Evolutionary conservation across 331 rosid species (phyloP), one percentile per base, ranked within the genome.

Genomic region (Quercus phellos): DNA sequence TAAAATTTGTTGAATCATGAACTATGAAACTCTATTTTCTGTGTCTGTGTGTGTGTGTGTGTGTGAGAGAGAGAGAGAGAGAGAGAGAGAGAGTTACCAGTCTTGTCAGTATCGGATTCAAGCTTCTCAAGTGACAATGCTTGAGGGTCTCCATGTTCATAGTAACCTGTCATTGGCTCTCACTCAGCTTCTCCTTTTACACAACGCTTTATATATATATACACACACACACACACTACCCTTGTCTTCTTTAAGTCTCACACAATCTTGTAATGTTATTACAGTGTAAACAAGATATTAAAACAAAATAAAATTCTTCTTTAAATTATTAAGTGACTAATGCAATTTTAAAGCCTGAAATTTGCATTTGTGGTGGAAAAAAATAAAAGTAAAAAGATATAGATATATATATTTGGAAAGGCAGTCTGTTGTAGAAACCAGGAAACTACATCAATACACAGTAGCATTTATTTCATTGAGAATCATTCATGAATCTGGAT

Each of bases 151-250:
- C 63, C 80, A 61, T 42, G 68, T 4, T 70, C 83, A 13, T 8
- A 72, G 26, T 18, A 7, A 63, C 74, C 64, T 18, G 70, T 9
- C 86, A 83, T 82, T 82, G 8, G 17, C 73, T 22, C 34, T 26
- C 26, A 12, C n/a, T 46, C 53, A 46, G 16, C 55, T 6, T 55
- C 46, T n/a, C 43, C 76, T 56, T 70, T 71, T 34, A 24, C 35
- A 38, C 46, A 38, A 38, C 46, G 46, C 11, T 38, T 38, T 38
- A 38, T 38, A 35, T 35, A 38, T 8, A 35, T 34, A 32, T 4
- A 29, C 0, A 27, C 0, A 27, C 32, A 32, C 32, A 30, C 5
- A 27, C 30, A 24, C 2, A 61, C 7, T 4, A 10, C n/a, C 70
- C 43, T 29, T 13, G 12, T 26, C 6, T 30, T 64, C 18, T 64